Percentiles rank a stretch among this genome's conserved stretches.
Evolutionary conservation across 805 yeast species (phyloP).

Genomic region (Ascoidea tarda): DNA sequence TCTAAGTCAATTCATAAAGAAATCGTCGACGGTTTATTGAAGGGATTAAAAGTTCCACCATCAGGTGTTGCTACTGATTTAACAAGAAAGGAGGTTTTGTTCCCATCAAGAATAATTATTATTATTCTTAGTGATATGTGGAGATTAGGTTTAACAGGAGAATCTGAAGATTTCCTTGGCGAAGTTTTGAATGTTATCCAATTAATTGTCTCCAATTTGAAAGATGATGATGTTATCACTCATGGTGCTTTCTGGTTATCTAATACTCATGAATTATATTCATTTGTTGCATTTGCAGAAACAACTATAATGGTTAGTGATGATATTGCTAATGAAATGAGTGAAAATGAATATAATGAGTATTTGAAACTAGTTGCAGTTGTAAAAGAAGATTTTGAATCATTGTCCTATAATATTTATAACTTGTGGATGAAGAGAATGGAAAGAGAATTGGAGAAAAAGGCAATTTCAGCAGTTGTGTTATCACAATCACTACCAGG

Average conservation of each 20-base stretch:
- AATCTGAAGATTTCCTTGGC: constrained; percentile 82
- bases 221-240: constrained; percentile 76
- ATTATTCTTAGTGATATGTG: constrained; percentile 94
- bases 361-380: constrained; percentile 81
- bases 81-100: constrained; percentile 79
- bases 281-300: constrained; percentile 91
- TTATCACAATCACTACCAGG: constrained; percentile 94
- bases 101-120: constrained; percentile 92
- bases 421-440: constrained; percentile 95
- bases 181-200: constrained; percentile 82
- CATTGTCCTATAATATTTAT: constrained; percentile 83
- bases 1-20: constrained; percentile 65
- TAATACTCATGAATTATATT: constrained; percentile 87
- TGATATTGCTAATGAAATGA: constrained; percentile 67
- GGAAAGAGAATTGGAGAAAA: constrained; percentile 80
- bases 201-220: constrained; percentile 60
- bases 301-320: constrained; percentile 81
- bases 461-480: constrained; percentile 90
- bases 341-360: constrained; percentile 79
- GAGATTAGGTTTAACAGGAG: constrained; percentile 88
- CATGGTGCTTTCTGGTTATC: constrained; percentile 97
- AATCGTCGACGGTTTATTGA: constrained; percentile 73
- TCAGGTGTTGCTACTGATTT: constrained; percentile 75
- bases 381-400: constrained; percentile 88
- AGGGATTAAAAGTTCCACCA: constrained; percentile 74